phyloP scores from a whole-genome alignment of 1,284 basidiomycete species.

The Pseudomicrostroma phylloplanum region DNA sequence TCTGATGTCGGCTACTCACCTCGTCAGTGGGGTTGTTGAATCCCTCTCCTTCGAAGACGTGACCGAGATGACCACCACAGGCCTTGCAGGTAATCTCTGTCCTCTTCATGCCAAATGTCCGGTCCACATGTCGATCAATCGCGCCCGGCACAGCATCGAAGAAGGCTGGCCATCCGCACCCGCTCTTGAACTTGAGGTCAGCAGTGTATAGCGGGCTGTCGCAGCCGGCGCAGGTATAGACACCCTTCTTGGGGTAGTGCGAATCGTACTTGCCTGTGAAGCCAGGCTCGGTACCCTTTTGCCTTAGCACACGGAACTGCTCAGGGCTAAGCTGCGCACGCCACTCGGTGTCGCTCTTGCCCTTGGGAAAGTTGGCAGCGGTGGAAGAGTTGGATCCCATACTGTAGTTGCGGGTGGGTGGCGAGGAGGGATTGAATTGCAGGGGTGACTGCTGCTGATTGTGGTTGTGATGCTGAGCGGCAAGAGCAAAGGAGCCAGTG shows the following conservation, averaged over 20 bases:
- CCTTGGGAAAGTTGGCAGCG: slow-evolving; percentile 37
- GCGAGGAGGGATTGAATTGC: not conserved
- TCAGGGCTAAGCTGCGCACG: slow-evolving; percentile 70
- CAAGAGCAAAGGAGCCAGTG: too few relatives aligned
- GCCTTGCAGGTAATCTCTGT: slow-evolving; percentile 68
- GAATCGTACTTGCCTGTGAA: slow-evolving; percentile 75
- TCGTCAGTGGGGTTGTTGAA: slow-evolving; percentile 62
- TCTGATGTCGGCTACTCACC: slow-evolving; percentile 7
- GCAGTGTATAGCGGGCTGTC: slow-evolving; percentile 57
- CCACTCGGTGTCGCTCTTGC: slow-evolving; percentile 79
- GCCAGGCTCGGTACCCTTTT: slow-evolving; percentile 78
- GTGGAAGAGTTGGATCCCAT: slow-evolving; percentile 16
- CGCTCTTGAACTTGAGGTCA: slow-evolving; percentile 82
- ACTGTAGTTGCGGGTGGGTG: not conserved
- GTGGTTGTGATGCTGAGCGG: too few relatives aligned
- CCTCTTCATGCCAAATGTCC: slow-evolving; percentile 52
- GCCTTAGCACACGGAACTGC: slow-evolving; percentile 79
- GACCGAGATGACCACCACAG: slow-evolving; percentile 85
- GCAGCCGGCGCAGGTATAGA: slow-evolving; percentile 59
- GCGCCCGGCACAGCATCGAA: slow-evolving; percentile 89
- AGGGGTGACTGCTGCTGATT: too few relatives aligned
- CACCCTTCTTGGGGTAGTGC: slow-evolving; percentile 58
- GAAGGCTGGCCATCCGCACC: slow-evolving; percentile 96
- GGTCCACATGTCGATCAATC: slow-evolving; percentile 59
- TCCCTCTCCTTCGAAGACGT: slow-evolving; percentile 86